These are phyloP conservation scores for Breynia disticha DNA, from an alignment of 441 rosid species.

Conservation along the genomic window DNA sequence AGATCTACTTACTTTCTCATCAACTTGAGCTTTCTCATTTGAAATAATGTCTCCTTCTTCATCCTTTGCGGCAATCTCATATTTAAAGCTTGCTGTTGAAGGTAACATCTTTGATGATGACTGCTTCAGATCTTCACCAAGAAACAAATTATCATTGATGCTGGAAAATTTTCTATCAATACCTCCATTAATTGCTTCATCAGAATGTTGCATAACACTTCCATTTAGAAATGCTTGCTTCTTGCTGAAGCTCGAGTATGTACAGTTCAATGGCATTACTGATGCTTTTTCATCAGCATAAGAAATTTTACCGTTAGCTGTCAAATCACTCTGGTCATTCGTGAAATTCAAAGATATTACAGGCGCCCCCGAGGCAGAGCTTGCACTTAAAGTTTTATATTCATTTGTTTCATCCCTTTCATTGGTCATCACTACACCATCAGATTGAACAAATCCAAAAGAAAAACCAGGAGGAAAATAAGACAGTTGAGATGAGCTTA, in stretches of 20 bases:
- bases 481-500: slow-evolving; percentile 20
- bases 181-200: slow-evolving; percentile 8
- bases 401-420: slow-evolving; percentile 33
- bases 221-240: too few species aligned
- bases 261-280: too few species aligned
- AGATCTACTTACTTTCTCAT: slow-evolving; percentile 21
- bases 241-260: too few species aligned
- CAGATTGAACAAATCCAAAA: slow-evolving; percentile 25
- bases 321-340: slow-evolving; percentile 21
- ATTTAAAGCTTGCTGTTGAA: slow-evolving; percentile 16
- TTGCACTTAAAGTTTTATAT: slow-evolving; percentile 29
- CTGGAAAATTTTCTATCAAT: slow-evolving; percentile 12
- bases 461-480: slow-evolving; percentile 15
- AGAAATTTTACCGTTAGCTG: too few species aligned
- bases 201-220: too few species aligned
- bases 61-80: slow-evolving; percentile 15
- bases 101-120: slow-evolving; percentile 24
- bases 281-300: too few species aligned
- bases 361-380: slow-evolving; percentile 25
- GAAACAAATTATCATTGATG: slow-evolving; percentile 6
- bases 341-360: slow-evolving; percentile 24
- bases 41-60: slow-evolving; percentile 23
- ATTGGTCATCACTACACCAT: slow-evolving; percentile 28
- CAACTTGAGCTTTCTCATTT: slow-evolving; percentile 18
- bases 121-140: slow-evolving; percentile 22